phyloP scores from a whole-genome alignment of 768 basidiomycete genomes.

The Termitomyces sp. region DNA sequence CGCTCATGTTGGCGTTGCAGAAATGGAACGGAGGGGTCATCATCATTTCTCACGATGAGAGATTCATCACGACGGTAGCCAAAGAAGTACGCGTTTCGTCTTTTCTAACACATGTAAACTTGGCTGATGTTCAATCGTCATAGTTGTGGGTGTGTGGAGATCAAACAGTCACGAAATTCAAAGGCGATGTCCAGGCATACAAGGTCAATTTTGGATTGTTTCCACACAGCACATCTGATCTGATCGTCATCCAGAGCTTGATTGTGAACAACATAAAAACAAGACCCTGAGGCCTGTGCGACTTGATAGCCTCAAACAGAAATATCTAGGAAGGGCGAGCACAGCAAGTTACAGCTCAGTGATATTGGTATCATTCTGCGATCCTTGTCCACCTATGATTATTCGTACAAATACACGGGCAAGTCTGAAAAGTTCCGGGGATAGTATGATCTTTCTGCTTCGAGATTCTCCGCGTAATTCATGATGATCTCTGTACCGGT shows the following conservation, averaged over 20 bases:
- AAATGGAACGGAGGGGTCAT: constrained; percentile 91
- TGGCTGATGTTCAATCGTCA: constrained; percentile 8
- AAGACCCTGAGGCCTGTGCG: constrained; percentile 35
- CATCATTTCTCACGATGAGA: constrained; percentile 92
- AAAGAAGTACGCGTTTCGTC: constrained; percentile 54
- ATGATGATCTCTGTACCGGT: constrained; percentile 7
- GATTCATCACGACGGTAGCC: constrained; percentile 89
- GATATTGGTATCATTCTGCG: not conserved
- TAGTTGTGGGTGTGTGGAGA: constrained; percentile 94
- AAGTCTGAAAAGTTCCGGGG: not conserved
- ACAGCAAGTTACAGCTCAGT: not conserved
- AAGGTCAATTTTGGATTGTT: constrained; percentile 50
- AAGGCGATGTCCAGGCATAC: constrained; percentile 87
- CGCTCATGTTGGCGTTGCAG: constrained; percentile 79
- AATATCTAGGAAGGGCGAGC: not conserved
- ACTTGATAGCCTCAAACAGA: not conserved
- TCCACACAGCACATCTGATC: constrained; percentile 1
- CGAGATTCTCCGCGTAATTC: not conserved
- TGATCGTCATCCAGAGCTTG: constrained; percentile 47
- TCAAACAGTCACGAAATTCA: constrained; percentile 77
- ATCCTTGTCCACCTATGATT: not conserved
- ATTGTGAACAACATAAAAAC: constrained; percentile 72
- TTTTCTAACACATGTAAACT: not conserved
- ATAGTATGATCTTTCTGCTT: not conserved
- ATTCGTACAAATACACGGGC: not conserved